Percentiles rank a stretch among this genome's conserved stretches.
Conservation (phyloP, 1,284 basidiomycete genomes). For the Golubevia sp. region DNA sequence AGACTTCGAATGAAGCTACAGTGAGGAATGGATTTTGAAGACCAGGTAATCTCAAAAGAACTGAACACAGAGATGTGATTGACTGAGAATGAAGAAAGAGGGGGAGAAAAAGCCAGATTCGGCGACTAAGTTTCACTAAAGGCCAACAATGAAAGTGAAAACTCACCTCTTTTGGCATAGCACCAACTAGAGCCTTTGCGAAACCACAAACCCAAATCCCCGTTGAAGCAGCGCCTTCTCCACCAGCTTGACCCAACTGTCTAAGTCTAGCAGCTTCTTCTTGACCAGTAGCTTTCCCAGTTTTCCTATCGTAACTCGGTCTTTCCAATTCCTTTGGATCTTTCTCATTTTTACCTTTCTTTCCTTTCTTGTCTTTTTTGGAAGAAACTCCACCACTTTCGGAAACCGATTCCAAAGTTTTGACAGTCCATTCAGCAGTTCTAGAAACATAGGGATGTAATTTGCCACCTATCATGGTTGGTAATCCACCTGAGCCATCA, state of each 20-base stretch:
- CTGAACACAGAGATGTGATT: conserved; percentile 20
- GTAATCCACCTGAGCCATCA: not conserved
- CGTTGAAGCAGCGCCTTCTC: conserved; percentile 41
- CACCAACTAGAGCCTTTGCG: conserved; percentile 36
- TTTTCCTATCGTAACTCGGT: conserved; percentile 46
- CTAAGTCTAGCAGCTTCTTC: conserved; percentile 39
- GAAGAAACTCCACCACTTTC: too few relatives aligned
- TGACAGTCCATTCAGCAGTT: conserved; percentile 49
- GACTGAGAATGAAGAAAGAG: not conserved
- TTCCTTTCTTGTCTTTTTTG: too few relatives aligned
- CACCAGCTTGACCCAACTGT: conserved; percentile 9
- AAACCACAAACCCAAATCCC: conserved; percentile 55
- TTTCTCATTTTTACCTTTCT: too few relatives aligned
- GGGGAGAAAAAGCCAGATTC: not conserved
- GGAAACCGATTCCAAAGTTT: too few relatives aligned
- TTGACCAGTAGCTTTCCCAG: conserved; percentile 45
- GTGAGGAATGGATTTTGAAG: conserved; percentile 56
- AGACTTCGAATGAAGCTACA: conserved; percentile 52
- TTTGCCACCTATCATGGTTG: not conserved
- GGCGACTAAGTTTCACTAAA: not conserved
- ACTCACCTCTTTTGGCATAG: conserved; percentile 29
- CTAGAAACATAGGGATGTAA: conserved; percentile 84
- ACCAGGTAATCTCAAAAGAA: conserved; percentile 41
- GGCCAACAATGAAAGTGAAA: not conserved
- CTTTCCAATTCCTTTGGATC: too few relatives aligned